Percentiles rank a stretch among this genome's conserved stretches.
These are phyloP conservation scores for Hippophae gyantsensis DNA, from an alignment of 306 rosid genomes.

Conservation along the genomic window DNA sequence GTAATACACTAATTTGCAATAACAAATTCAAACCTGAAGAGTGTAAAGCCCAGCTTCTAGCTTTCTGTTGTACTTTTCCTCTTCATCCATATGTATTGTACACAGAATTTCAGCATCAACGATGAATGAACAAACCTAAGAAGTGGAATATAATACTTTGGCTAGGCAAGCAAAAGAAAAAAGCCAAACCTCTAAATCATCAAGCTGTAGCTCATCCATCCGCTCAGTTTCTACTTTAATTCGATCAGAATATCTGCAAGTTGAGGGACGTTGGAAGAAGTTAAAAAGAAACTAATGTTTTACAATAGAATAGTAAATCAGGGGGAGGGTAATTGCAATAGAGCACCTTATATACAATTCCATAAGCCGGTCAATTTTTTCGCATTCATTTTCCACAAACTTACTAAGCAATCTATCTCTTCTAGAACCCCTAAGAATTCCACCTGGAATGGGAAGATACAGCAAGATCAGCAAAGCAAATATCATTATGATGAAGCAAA, in stretches of 20 bases:
- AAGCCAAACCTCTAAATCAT: constrained; percentile 69
- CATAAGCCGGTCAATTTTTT: constrained; percentile 92
- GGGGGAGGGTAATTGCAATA: constrained; percentile 16
- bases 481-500: constrained; percentile 5
- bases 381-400: constrained; percentile 87
- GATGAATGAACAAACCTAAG: not conserved
- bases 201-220: constrained; percentile 52
- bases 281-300: not conserved
- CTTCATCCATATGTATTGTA: constrained; percentile 72
- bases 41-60: constrained; percentile 94
- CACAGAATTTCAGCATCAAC: constrained; percentile 7
- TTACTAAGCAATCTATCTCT: constrained; percentile 86
- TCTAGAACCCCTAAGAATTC: constrained; percentile 87
- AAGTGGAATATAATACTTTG: not conserved
- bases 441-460: constrained; percentile 49
- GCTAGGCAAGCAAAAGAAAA: constrained; percentile 1
- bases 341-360: constrained; percentile 79
- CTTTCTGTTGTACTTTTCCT: constrained; percentile 81
- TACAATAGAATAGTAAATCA: not conserved
- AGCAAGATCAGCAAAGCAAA: constrained; percentile 13
- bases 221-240: constrained; percentile 76
- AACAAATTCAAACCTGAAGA: constrained; percentile 57
- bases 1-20: not conserved
- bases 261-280: not conserved
- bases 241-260: constrained; percentile 67